These are phyloP conservation scores for Spiraea crenata DNA, from an alignment of 331 rosid genomes.

Conservation along the genomic window DNA sequence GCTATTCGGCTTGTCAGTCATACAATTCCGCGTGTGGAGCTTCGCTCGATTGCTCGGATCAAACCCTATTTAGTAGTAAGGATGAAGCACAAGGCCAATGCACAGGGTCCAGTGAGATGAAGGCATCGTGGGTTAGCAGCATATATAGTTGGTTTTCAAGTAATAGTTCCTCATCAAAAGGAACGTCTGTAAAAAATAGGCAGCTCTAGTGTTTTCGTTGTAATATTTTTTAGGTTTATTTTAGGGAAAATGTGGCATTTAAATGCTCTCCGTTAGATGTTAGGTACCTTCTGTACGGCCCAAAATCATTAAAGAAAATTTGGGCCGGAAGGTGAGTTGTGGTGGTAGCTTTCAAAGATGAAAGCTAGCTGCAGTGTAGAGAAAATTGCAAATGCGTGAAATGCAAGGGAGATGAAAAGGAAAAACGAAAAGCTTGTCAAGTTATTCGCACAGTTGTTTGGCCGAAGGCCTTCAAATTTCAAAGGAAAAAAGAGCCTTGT, in stretches of 20 bases:
- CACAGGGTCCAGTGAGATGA: slow-evolving; percentile 82
- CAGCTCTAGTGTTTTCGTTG: slow-evolving; percentile 37
- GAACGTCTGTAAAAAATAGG: slow-evolving; percentile 66
- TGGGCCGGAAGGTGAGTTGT: slow-evolving; percentile 46
- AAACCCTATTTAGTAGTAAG: slow-evolving; percentile 80
- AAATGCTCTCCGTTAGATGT: slow-evolving; percentile 43
- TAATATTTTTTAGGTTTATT: slow-evolving; percentile 44
- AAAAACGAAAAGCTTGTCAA: slow-evolving; percentile 6
- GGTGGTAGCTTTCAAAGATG: slow-evolving; percentile 66
- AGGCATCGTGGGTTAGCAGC: slow-evolving; percentile 62
- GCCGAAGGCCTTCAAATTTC: slow-evolving; percentile 83
- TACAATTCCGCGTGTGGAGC: slow-evolving; percentile 96
- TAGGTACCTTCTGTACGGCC: slow-evolving; percentile 53
- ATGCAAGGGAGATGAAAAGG: slow-evolving; percentile 8
- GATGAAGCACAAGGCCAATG: slow-evolving; percentile 82
- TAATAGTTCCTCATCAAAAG: slow-evolving; percentile 53
- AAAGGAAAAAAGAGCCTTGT: slow-evolving; percentile 12
- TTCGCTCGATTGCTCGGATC: slow-evolving; percentile 94
- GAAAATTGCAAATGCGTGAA: slow-evolving; percentile 42
- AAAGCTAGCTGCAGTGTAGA: slow-evolving; percentile 61
- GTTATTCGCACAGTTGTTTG: slow-evolving; percentile 36
- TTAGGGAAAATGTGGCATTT: slow-evolving; percentile 37
- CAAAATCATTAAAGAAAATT: slow-evolving; percentile 53
- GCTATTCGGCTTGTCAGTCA: slow-evolving; percentile 88
- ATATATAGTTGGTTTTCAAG: slow-evolving; percentile 49